Conservation (phyloP, 305 asterid species). For the Fraxinus nigra region DNA sequence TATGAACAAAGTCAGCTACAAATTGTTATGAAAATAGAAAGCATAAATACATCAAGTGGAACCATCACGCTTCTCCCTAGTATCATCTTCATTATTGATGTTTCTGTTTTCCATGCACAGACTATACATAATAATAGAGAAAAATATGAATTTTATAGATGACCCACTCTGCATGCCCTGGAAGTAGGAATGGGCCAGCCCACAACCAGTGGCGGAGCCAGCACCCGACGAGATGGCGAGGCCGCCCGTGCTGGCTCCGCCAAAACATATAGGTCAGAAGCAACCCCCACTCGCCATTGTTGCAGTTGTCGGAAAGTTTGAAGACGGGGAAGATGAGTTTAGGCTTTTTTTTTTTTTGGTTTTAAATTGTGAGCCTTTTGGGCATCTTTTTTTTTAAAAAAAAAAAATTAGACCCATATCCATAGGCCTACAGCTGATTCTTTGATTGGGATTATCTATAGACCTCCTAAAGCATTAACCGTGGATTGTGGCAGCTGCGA, state of each 20-base stretch:
- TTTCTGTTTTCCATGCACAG: not conserved
- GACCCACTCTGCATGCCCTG: not conserved
- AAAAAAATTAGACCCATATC: too few species aligned
- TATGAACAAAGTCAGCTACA: slow-evolving; percentile 21
- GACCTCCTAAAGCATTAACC: not conserved
- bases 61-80: not conserved
- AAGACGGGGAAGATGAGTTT: not conserved
- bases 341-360: not conserved
- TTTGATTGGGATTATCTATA: not conserved
- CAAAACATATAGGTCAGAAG: not conserved
- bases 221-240: not conserved
- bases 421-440: too few species aligned
- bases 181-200: not conserved
- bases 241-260: not conserved
- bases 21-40: not conserved
- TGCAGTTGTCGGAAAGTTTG: not conserved
- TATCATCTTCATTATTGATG: not conserved
- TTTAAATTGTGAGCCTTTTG: too few species aligned
- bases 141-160: not conserved
- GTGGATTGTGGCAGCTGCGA: slow-evolving; percentile 29
- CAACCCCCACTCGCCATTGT: not conserved
- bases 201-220: not conserved
- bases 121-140: not conserved
- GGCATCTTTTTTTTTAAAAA: not conserved
- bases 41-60: not conserved